Evolutionary conservation across 2,329 filamentous ascomycete genomes (phyloP).

Genomic region (Pseudocercospora ulei): DNA sequence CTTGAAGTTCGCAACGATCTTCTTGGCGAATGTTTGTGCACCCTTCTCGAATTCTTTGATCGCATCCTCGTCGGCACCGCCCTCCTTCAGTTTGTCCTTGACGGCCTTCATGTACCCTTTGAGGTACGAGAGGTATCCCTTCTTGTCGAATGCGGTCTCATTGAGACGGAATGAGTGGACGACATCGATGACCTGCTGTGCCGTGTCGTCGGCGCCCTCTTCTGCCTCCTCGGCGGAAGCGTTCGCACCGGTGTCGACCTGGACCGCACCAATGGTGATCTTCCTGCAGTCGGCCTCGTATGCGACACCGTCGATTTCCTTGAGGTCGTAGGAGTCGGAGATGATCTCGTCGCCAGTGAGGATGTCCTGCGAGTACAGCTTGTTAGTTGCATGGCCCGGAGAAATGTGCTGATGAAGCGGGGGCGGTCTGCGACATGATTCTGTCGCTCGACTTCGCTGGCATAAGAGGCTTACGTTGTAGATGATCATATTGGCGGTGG

Average conservation of each 20-base stretch:
- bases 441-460: not conserved
- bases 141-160: conserved; percentile 75
- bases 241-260: conserved; percentile 79
- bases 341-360: conserved; percentile 88
- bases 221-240: conserved; percentile 81
- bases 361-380: conserved; percentile 56
- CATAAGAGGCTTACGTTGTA: conserved; percentile 44
- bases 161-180: conserved; percentile 84
- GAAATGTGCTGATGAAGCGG: conserved; percentile 9
- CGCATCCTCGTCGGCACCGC: conserved; percentile 52
- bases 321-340: conserved; percentile 85
- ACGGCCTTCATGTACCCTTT: conserved; percentile 94
- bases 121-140: conserved; percentile 68
- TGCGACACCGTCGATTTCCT: conserved; percentile 65
- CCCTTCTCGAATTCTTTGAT: conserved; percentile 71
- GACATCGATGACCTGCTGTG: conserved; percentile 79
- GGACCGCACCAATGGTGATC: conserved; percentile 66
- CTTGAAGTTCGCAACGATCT: conserved; percentile 77
- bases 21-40: conserved; percentile 67
- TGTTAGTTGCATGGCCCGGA: conserved; percentile 15
- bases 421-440: conserved; percentile 7
- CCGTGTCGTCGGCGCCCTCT: conserved; percentile 60
- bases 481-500: conserved; percentile 46
- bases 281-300: conserved; percentile 90
- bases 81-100: conserved; percentile 59